Conservation (phyloP, 805 yeast genomes). For the Schwanniomyces pseudopolymorphus region DNA sequence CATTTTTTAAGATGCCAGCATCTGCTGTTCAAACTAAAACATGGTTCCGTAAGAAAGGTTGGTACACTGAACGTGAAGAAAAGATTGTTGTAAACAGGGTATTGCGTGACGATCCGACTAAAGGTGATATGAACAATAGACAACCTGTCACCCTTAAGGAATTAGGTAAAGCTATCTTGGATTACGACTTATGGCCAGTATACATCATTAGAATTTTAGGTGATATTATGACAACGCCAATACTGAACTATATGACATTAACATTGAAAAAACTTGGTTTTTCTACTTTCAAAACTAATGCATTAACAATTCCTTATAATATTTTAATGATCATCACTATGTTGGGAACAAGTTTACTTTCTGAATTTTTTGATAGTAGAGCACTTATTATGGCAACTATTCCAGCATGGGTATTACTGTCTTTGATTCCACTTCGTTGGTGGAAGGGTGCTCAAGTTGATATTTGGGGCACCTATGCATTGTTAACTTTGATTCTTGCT, state of each 20-base stretch:
- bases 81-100: slow-evolving; percentile 26
- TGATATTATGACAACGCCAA: slow-evolving; percentile 18
- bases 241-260: slow-evolving; percentile 43
- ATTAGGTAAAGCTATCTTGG: slow-evolving; percentile 14
- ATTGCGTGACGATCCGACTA: slow-evolving; percentile 27
- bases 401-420: slow-evolving; percentile 19
- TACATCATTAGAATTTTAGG: slow-evolving; percentile 39
- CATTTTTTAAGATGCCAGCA: slow-evolving; percentile 53
- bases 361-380: slow-evolving; percentile 22
- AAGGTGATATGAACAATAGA: slow-evolving; percentile 30
- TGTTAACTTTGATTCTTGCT: slow-evolving; percentile 24
- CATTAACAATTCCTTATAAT: slow-evolving; percentile 52
- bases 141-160: slow-evolving; percentile 20
- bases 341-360: slow-evolving; percentile 19
- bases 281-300: slow-evolving; percentile 50
- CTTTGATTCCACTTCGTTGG: slow-evolving; percentile 27
- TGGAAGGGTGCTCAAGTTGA: slow-evolving; percentile 41
- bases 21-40: slow-evolving; percentile 53
- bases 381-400: slow-evolving; percentile 15
- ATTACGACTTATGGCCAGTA: slow-evolving; percentile 28
- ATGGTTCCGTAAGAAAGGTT: slow-evolving; percentile 47
- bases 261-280: slow-evolving; percentile 51
- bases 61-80: slow-evolving; percentile 25
- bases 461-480: slow-evolving; percentile 43
- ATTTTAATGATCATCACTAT: slow-evolving; percentile 23